These are phyloP conservation scores for Vachellia pachyceras DNA, from an alignment of 306 rosid genomes.

Conservation along the genomic window DNA sequence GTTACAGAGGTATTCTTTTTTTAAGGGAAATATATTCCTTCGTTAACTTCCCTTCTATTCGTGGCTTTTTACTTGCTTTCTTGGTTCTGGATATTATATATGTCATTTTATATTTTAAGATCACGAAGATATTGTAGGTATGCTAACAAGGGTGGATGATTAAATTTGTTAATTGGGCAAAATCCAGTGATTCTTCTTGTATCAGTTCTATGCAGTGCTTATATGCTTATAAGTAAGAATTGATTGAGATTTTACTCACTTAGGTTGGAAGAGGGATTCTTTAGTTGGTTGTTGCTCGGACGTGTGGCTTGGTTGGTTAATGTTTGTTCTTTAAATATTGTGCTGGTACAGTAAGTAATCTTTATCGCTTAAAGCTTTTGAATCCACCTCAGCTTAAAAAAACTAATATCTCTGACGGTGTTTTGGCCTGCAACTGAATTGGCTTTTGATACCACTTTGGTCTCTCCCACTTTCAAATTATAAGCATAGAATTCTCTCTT, in stretches of 20 bases:
- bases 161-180: not conserved
- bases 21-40: not conserved
- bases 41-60: not conserved
- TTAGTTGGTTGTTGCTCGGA: constrained; percentile 24
- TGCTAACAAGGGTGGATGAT: not conserved
- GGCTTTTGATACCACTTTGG: not conserved
- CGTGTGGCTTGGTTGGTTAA: constrained; percentile 20
- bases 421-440: not conserved
- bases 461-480: not conserved
- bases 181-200: not conserved
- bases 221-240: not conserved
- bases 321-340: constrained; percentile 22
- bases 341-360: constrained; percentile 12
- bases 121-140: not conserved
- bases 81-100: not conserved
- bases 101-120: constrained; percentile 12
- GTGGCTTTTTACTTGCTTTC: not conserved
- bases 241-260: constrained; percentile 27
- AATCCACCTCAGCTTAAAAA: not conserved
- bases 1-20: constrained; percentile 47
- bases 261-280: constrained; percentile 21
- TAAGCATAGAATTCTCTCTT: constrained; percentile 4
- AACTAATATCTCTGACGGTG: not conserved
- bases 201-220: not conserved
- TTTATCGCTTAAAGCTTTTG: not conserved